Percentiles rank a stretch among this genome's conserved stretches.
These are phyloP conservation scores for Hypoxylon fuscum DNA, from an alignment of 495 filamentous ascomycete species.

Conservation along the genomic window DNA sequence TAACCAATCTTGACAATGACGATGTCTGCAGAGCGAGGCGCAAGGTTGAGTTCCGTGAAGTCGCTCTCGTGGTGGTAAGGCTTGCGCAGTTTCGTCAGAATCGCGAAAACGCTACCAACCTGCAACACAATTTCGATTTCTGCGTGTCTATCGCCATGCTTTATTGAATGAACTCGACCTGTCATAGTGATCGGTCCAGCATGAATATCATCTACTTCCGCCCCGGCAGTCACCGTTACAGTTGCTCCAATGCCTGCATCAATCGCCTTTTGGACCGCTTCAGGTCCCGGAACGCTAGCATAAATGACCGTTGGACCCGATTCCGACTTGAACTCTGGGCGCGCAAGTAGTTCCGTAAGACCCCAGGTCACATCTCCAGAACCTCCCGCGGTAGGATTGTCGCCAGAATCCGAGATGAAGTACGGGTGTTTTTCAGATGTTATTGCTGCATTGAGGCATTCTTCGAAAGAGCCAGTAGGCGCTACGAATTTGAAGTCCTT, in stretches of 20 bases:
- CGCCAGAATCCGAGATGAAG: slow-evolving; percentile 68
- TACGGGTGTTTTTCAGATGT: slow-evolving; percentile 57
- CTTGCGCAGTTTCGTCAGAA: slow-evolving; percentile 65
- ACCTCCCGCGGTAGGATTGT: slow-evolving; percentile 66
- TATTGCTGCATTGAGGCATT: slow-evolving; percentile 61
- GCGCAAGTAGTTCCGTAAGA: slow-evolving; percentile 55
- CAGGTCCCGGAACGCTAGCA: slow-evolving; percentile 63
- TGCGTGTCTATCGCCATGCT: slow-evolving; percentile 61
- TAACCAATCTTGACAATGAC: slow-evolving; percentile 70
- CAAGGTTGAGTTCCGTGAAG: slow-evolving; percentile 60
- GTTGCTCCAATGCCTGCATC: slow-evolving; percentile 59
- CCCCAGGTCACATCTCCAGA: slow-evolving; percentile 66
- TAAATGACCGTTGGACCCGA: slow-evolving; percentile 61
- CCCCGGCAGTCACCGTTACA: slow-evolving; percentile 64
- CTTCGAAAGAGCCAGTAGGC: slow-evolving; percentile 58
- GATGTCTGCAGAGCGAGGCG: slow-evolving; percentile 58
- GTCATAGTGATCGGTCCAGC: slow-evolving; percentile 63
- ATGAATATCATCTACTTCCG: slow-evolving; percentile 63
- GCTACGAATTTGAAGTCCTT: slow-evolving; percentile 63
- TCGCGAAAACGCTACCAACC: slow-evolving; percentile 63
- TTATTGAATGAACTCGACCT: slow-evolving; percentile 62
- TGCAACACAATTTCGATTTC: slow-evolving; percentile 61
- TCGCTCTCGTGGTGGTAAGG: slow-evolving; percentile 66
- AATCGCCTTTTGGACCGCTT: slow-evolving; percentile 55
- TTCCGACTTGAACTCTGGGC: slow-evolving; percentile 55